phyloP scores from a whole-genome alignment of 2,329 filamentous ascomycete genomes.

The Phyllosticta paracitricarpa region DNA sequence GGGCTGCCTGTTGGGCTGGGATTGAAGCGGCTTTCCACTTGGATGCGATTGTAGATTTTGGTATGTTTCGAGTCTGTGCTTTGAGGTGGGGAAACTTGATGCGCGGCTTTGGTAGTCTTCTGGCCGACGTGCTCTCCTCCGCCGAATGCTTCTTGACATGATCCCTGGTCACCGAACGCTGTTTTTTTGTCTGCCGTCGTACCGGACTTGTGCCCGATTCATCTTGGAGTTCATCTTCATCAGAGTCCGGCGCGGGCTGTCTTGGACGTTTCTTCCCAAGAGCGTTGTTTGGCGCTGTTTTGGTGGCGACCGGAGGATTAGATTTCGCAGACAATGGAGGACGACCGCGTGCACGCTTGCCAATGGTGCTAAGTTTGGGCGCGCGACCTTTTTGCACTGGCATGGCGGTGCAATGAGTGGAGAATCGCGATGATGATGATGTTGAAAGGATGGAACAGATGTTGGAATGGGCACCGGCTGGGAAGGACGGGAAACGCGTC shows the following conservation, averaged over 20 bases:
- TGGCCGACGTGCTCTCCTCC: not conserved
- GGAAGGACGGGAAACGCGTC: too few species aligned
- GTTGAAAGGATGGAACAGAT: not conserved
- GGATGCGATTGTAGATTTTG: conserved; percentile 25
- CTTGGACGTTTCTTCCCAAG: not conserved
- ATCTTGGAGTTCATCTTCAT: not conserved
- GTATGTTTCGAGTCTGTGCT: conserved; percentile 24
- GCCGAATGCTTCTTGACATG: not conserved
- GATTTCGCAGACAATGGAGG: not conserved
- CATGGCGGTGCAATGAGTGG: not conserved
- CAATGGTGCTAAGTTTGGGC: not conserved
- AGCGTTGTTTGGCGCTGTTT: not conserved
- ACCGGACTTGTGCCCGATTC: not conserved
- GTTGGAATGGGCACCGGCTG: too few species aligned
- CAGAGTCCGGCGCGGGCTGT: not conserved
- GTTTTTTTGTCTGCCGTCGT: not conserved
- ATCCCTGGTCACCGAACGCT: not conserved
- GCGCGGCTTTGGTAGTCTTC: not conserved
- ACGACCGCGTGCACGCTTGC: not conserved
- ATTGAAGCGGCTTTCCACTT: conserved; percentile 46
- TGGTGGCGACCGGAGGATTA: not conserved
- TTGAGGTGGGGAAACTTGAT: conserved; percentile 23
- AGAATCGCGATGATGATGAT: not conserved
- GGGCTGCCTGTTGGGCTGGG: conserved; percentile 36
- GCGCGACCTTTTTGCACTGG: not conserved